Evolutionary conservation across 2,329 filamentous ascomycete species (phyloP).

Genomic region (Apiospora arundinis): DNA sequence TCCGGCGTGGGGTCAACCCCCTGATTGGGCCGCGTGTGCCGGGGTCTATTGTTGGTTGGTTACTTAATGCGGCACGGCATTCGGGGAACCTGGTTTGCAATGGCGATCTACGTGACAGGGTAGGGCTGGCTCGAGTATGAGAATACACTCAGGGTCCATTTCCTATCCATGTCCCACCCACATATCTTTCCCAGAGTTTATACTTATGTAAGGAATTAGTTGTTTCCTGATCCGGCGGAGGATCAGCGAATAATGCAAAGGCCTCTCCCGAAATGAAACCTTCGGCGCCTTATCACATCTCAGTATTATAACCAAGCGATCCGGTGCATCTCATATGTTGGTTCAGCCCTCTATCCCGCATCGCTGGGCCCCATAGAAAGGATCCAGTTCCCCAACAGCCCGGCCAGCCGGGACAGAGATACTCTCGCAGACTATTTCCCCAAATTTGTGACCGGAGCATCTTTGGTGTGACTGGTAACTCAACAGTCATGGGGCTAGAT

Average conservation of each 20-base stretch:
- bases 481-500: neutral
- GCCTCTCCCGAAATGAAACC: neutral
- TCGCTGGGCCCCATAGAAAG: neutral
- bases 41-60: neutral
- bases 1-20: neutral
- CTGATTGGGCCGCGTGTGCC: slow-evolving; percentile 3
- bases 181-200: neutral
- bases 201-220: neutral
- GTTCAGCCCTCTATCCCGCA: neutral
- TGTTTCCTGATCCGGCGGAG: neutral
- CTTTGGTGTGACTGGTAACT: neutral
- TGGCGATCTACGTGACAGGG: neutral
- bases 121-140: neutral
- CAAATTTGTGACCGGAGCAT: neutral
- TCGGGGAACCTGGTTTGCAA: neutral
- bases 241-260: neutral
- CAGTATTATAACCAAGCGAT: neutral
- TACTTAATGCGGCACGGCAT: neutral
- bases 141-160: neutral
- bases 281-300: neutral
- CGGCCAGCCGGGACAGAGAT: neutral
- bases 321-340: neutral
- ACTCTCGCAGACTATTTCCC: slow-evolving; percentile 12
- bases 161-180: neutral
- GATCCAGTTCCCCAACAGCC: neutral